These are phyloP conservation scores for Osmanthus fragrans DNA, from an alignment of 257 asterid genomes.

Conservation along the genomic window DNA sequence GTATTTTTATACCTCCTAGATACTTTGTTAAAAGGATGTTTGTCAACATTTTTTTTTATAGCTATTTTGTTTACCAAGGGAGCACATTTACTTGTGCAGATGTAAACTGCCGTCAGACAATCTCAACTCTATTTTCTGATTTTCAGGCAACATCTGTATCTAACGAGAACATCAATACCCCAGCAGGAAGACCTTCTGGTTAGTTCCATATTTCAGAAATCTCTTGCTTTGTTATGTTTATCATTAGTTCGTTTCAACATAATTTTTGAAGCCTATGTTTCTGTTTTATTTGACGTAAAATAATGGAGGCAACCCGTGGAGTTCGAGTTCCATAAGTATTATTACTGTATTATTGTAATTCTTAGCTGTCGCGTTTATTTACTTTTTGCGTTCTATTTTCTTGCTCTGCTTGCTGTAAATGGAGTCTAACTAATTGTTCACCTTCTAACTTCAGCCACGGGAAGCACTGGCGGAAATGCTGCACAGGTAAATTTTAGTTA, in stretches of 20 bases:
- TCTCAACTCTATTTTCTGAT: slow-evolving; percentile 17
- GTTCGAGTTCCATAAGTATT: not conserved
- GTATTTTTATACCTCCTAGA: not conserved
- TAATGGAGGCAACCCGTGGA: not conserved
- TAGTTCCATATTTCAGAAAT: slow-evolving; percentile 24
- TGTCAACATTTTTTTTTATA: not conserved
- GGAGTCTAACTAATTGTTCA: slow-evolving; percentile 22
- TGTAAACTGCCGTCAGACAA: slow-evolving; percentile 4
- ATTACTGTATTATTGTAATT: not conserved
- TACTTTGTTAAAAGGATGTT: not conserved
- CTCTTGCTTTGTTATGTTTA: not conserved
- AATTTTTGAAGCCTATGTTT: not conserved
- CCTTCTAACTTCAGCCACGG: slow-evolving; percentile 37
- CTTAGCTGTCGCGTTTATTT: not conserved
- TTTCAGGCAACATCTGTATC: slow-evolving; percentile 60
- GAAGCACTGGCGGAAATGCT: slow-evolving; percentile 36
- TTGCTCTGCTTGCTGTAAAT: not conserved
- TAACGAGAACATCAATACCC: slow-evolving; percentile 39
- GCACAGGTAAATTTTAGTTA: slow-evolving; percentile 41
- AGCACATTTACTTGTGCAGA: not conserved
- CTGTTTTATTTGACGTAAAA: not conserved
- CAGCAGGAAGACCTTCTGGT: slow-evolving; percentile 69
- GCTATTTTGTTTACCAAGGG: slow-evolving; percentile 11
- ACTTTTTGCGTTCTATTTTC: not conserved
- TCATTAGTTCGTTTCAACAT: not conserved